Base-by-base conservation (phyloP, 495 filamentous ascomycete genomes). In the Hyaloscypha variabilis region DNA sequence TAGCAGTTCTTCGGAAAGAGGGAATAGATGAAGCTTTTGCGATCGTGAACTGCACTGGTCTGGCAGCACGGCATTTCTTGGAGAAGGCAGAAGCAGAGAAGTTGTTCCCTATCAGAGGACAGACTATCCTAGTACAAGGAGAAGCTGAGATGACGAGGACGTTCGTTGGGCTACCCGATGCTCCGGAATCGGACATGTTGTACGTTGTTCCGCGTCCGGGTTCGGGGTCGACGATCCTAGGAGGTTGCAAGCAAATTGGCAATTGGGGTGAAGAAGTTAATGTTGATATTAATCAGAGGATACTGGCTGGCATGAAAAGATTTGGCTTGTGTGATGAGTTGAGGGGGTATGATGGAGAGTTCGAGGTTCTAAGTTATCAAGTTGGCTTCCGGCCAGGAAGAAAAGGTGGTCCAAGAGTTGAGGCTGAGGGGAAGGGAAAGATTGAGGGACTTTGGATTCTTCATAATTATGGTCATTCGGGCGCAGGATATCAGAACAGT, bases 201-300 rank as follows among this genome's bases (percentile, higher is more conserved):
- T 67, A 67, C 62, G 62, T 65, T 1, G 66, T 71, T 59, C 65
- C 65, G 6, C 23, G 69, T 17, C 61, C 65, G 0, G 61, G 65
- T 1, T n/a, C 76, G 77, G 75, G 63, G 49, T 75, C 66, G 58
- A 71, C 69, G 30, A 65, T 71, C 50, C 17, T 67, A 8, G 67
- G 70, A 2, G 70, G 67, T 1, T 67, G 64, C 55, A 68, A 71
- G 23, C 53, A 66, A 34, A 51, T 28, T 39, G 66, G 61, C 0
- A 36, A 53, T n/a, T 62, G 42, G 28, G 34, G 49, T 31, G 51
- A 17, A 8, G 46, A 36, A n/a, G 42, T 61, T 2, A 59, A 72
- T 64, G 61, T 60, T 23, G 21, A n/a, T 8, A 29, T 67, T 13
- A 58, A 61, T 26, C 49, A 62, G 60, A 62, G 36, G 57, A 67